Evolutionary conservation across 139 green algal genomes (phyloP), one percentile per base, ranked within the genome.

Genomic region (Picochlorum sp.): DNA sequence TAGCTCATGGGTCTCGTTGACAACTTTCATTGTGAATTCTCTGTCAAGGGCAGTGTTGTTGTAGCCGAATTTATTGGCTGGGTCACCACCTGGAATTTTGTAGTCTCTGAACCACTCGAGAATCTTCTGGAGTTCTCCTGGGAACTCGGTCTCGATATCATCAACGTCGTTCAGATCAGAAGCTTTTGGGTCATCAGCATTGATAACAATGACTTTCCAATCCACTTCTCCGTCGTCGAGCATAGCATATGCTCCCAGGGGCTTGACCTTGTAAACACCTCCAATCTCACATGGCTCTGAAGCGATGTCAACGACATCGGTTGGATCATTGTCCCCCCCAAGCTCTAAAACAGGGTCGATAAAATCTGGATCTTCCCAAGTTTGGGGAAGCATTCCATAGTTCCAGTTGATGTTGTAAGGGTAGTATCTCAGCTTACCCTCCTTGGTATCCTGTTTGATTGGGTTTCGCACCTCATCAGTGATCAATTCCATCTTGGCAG

Each of bases 331-430:
- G 86, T 98, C 92, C 55, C 92, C 75, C 68, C 77, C 63, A 30
- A 39, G 26, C 29, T 75, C 76, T 25, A 81, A 54, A 29, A 83
- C 82, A 24, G 54, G 36, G 69, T 93, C 85, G 60, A 78, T 64
- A 30, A 36, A 30, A 43, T 41, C 30, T n/a, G 85, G 85, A 69
- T 94, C 85, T 68, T 94, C 85, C 85, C 93, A 99, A 1, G 93
- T 99, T 81, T 97, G 91, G 3, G 93, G 93, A 65, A 98, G 77
- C 77, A 99, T 62, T 47, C 93, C 93, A 68, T 99, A 99, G 86
- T 98, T 99, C 92, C 54, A 49, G 84, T 98, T 95, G 84, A 99
- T 99, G 93, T 98, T 98, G 89, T 98, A 93, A 40, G 72, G 93
- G 83, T 99, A 99, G 83, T 92, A 93, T 7, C 93, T 68, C 32